Evolutionary conservation across 106 monocot genomes (phyloP).

Genomic region (Dendrobium catenatum): DNA sequence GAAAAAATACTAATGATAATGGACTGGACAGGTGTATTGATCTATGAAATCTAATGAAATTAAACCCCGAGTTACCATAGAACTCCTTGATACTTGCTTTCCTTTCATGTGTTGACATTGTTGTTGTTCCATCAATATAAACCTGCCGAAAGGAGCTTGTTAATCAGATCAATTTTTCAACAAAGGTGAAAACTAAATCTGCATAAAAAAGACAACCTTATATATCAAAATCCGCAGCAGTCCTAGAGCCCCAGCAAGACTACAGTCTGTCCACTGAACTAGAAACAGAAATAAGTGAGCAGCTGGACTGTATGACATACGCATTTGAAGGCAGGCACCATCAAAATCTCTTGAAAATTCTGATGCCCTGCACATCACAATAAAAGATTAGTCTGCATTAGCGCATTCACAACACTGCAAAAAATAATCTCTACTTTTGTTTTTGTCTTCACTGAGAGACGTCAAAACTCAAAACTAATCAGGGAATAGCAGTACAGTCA

Average conservation of each 20-base stretch:
- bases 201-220: constrained; percentile 23
- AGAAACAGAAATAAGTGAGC: constrained; percentile 60
- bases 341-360: constrained; percentile 66
- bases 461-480: not conserved
- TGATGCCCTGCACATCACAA: constrained; percentile 35
- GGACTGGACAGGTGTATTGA: not conserved
- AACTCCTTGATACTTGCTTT: constrained; percentile 88
- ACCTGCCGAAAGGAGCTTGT: constrained; percentile 30
- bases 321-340: constrained; percentile 64
- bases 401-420: not conserved
- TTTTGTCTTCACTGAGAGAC: not conserved
- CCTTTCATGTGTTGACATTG: constrained; percentile 80
- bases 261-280: constrained; percentile 85
- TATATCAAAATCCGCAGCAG: constrained; percentile 58
- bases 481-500: not conserved
- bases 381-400: not conserved
- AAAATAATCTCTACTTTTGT: not conserved
- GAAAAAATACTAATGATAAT: not conserved
- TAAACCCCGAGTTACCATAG: constrained; percentile 44
- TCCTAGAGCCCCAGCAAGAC: constrained; percentile 80
- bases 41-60: not conserved
- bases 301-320: constrained; percentile 55
- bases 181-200: not conserved
- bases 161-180: not conserved
- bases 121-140: constrained; percentile 79